Conservation (phyloP, 2,329 filamentous ascomycete species). For the Ophiocordyceps australis region DNA sequence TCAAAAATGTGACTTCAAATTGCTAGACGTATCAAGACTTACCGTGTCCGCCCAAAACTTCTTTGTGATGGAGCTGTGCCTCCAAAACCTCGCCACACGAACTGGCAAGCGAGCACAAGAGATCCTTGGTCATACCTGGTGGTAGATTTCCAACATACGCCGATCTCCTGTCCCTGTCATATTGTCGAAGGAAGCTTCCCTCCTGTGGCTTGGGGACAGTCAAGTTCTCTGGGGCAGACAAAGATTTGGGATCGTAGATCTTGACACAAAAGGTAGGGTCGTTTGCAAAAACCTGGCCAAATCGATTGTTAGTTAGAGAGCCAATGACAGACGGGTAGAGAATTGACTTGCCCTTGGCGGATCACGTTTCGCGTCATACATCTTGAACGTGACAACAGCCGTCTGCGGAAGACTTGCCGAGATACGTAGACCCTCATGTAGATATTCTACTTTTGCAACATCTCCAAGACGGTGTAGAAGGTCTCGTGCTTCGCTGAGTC, state of each 20-base stretch:
- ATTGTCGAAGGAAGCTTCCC: conserved; percentile 10
- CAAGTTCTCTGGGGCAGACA: conserved; percentile 2
- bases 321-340: too few species aligned
- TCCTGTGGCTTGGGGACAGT: background rate
- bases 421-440: conserved; percentile 14
- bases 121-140: conserved; percentile 12
- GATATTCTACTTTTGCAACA: conserved; percentile 18
- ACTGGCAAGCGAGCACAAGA: conserved; percentile 17
- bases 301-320: background rate
- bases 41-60: conserved; percentile 5
- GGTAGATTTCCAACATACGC: conserved; percentile 29
- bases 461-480: conserved; percentile 25
- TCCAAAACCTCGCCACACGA: conserved; percentile 17
- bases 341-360: conserved; percentile 25
- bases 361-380: conserved; percentile 31
- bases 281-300: conserved; percentile 11
- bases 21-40: background rate
- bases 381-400: conserved; percentile 28
- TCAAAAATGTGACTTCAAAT: background rate
- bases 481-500: conserved; percentile 21
- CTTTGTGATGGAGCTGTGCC: conserved; percentile 8
- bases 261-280: conserved; percentile 5
- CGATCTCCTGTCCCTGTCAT: conserved; percentile 25
- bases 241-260: conserved; percentile 10
- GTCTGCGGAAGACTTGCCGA: conserved; percentile 16